Evolutionary conservation across 106 monocot genomes (phyloP).

Genomic region (Narthecium ossifragum): DNA sequence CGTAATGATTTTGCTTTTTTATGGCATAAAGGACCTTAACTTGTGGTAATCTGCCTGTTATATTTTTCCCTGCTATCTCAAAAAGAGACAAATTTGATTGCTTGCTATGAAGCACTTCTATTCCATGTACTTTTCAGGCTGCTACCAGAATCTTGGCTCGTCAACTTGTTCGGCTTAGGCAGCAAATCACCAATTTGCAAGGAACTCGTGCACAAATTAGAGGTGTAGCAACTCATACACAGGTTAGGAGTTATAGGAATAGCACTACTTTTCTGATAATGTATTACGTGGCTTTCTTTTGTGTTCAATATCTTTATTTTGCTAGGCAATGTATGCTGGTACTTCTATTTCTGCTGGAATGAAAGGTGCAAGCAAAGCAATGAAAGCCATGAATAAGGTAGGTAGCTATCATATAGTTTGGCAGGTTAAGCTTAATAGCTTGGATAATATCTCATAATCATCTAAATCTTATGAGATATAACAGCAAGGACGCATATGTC

Average conservation of each 20-base stretch:
- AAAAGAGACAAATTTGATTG: neutral
- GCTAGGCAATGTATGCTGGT: constrained; percentile 90
- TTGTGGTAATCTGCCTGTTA: too few species aligned
- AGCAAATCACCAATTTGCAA: constrained; percentile 97
- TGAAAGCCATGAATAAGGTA: constrained; percentile 99
- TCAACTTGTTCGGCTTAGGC: constrained; percentile 84
- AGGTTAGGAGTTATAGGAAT: constrained; percentile 29
- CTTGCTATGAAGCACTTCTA: neutral
- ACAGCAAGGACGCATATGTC: neutral
- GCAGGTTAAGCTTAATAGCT: neutral
- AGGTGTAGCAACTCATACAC: constrained; percentile 96
- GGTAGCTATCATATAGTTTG: neutral
- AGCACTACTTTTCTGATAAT: neutral
- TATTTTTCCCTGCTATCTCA: too few species aligned
- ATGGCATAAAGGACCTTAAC: too few species aligned
- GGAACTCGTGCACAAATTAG: constrained; percentile 91
- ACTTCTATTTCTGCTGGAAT: constrained; percentile 98
- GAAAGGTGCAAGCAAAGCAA: constrained; percentile 99
- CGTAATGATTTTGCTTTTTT: too few species aligned
- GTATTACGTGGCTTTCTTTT: neutral
- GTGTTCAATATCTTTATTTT: constrained; percentile 1
- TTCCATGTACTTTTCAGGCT: constrained; percentile 34
- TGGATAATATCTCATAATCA: too few species aligned
- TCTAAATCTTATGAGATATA: neutral
- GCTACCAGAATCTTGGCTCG: constrained; percentile 93